These are phyloP conservation scores for Kazachstania bromeliacearum DNA, from an alignment of 805 yeast species.

Conservation along the genomic window DNA sequence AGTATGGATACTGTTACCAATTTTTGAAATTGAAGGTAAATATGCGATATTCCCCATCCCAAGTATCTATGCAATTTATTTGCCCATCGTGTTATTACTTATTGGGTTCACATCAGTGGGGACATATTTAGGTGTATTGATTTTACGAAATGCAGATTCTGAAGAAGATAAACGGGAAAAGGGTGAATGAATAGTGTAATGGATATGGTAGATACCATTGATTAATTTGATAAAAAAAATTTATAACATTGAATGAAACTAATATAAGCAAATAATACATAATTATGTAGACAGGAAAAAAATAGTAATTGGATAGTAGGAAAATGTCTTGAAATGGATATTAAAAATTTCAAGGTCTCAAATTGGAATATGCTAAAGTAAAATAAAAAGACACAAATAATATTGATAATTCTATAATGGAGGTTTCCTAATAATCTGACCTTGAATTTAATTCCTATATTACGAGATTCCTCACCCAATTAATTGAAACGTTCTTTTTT, in stretches of 20 bases:
- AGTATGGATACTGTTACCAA: constrained; percentile 26
- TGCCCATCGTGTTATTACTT: constrained; percentile 24
- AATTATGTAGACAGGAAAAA: background rate
- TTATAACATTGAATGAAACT: background rate
- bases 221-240: background rate
- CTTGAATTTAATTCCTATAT: too few relatives aligned
- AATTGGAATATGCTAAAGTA: too few relatives aligned
- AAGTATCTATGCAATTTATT: constrained; percentile 23
- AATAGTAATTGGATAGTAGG: background rate
- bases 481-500: too few relatives aligned
- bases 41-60: constrained; percentile 22
- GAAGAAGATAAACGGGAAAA: background rate
- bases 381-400: too few relatives aligned
- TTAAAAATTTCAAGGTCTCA: too few relatives aligned
- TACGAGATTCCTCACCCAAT: too few relatives aligned
- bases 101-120: constrained; percentile 23
- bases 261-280: background rate
- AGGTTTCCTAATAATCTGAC: too few relatives aligned
- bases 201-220: background rate
- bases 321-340: too few relatives aligned
- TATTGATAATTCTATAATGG: too few relatives aligned
- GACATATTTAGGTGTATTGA: constrained; percentile 18
- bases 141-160: constrained; percentile 8
- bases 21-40: constrained; percentile 19
- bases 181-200: background rate